These are phyloP conservation scores for Aspergillus heteromorphus DNA, from an alignment of 495 filamentous ascomycete genomes.

Conservation along the genomic window DNA sequence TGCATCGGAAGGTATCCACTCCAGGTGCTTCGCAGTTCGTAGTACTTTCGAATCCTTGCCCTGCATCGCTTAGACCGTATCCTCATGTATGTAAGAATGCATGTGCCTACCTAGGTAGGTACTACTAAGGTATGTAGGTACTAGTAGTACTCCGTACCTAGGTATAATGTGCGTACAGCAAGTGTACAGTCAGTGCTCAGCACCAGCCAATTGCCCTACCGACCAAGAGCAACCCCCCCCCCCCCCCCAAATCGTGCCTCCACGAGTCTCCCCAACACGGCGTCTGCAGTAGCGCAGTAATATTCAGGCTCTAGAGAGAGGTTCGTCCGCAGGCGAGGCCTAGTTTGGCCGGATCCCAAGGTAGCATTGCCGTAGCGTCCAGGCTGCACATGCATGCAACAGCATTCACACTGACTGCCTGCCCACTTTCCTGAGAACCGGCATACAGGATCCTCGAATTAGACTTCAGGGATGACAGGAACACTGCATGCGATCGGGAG, in stretches of 20 bases:
- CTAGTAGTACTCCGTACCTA: too few species aligned
- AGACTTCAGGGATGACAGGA: not conserved
- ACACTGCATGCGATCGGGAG: not conserved
- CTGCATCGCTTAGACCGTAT: not conserved
- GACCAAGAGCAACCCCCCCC: not conserved
- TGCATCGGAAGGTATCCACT: not conserved
- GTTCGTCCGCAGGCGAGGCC: not conserved
- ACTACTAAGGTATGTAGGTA: not conserved
- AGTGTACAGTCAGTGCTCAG: not conserved
- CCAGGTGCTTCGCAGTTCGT: too few species aligned
- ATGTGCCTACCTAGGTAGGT: not conserved
- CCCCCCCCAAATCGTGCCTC: not conserved
- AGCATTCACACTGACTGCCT: not conserved
- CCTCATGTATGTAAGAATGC: not conserved
- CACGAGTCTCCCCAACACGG: not conserved
- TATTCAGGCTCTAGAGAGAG: not conserved
- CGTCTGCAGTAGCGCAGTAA: not conserved
- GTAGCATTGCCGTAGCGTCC: not conserved
- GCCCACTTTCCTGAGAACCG: not conserved
- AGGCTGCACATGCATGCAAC: constrained; percentile 10
- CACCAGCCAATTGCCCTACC: not conserved
- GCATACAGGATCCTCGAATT: not conserved
- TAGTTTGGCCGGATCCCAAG: not conserved
- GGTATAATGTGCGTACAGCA: not conserved
- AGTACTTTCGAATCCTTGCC: not conserved